These are phyloP conservation scores for Curvularia lunata DNA, from an alignment of 2,329 filamentous ascomycete species.

Conservation along the genomic window DNA sequence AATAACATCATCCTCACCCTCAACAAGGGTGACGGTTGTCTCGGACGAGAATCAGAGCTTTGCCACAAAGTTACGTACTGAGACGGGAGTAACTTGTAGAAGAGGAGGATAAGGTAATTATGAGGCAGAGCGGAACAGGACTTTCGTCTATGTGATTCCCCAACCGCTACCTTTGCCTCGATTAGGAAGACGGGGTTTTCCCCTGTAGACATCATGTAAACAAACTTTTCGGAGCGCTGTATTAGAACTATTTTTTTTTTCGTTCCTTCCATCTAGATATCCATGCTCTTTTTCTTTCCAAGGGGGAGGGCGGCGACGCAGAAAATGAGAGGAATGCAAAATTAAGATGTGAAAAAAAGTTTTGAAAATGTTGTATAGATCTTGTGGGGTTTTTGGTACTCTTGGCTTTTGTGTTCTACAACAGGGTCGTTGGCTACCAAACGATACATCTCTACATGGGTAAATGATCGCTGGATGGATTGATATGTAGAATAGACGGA, in stretches of 20 bases:
- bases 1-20: constrained; percentile 36
- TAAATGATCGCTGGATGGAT: too few relatives aligned
- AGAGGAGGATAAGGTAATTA: neutral
- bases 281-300: neutral
- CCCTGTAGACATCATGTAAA: neutral
- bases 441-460: too few relatives aligned
- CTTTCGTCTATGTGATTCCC: neutral
- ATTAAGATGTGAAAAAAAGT: too few relatives aligned
- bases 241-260: constrained; percentile 2
- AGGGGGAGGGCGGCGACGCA: too few relatives aligned
- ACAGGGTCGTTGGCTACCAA: too few relatives aligned
- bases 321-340: too few relatives aligned
- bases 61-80: neutral
- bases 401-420: too few relatives aligned
- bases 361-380: too few relatives aligned
- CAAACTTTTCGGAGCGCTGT: neutral
- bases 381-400: too few relatives aligned
- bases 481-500: too few relatives aligned
- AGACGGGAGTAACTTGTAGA: neutral
- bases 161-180: neutral
- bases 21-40: constrained; percentile 29
- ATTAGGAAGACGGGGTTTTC: neutral
- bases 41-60: constrained; percentile 3
- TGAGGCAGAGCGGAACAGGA: neutral
- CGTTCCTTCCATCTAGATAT: neutral